phyloP scores from a whole-genome alignment of 2,329 filamentous ascomycete species.

The Talaromyces sp. region DNA sequence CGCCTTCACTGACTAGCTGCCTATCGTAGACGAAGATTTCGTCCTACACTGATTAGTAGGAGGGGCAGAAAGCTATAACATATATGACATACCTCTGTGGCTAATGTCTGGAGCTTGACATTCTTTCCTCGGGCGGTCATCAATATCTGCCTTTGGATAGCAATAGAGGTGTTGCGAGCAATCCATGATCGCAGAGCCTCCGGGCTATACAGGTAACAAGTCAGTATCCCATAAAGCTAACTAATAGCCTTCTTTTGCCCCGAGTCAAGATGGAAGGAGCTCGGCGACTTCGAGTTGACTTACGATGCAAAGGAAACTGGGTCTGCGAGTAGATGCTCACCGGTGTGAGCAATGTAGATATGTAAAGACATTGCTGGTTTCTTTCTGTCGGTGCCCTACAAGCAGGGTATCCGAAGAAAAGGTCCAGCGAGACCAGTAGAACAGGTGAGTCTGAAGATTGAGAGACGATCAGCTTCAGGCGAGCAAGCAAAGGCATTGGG shows the following conservation, averaged over 20 bases:
- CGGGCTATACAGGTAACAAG: slow-evolving; percentile 52
- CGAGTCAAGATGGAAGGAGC: not conserved
- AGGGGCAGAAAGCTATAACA: not conserved
- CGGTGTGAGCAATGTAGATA: slow-evolving; percentile 89
- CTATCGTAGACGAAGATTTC: slow-evolving; percentile 94
- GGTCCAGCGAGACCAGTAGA: slow-evolving; percentile 11
- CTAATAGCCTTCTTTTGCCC: not conserved
- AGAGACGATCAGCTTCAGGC: not conserved
- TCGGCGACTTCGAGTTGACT: slow-evolving; percentile 30
- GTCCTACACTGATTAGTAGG: slow-evolving; percentile 50
- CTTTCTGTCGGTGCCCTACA: slow-evolving; percentile 29
- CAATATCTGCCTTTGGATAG: slow-evolving; percentile 74
- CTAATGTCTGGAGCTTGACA: slow-evolving; percentile 73
- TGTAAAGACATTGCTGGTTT: slow-evolving; percentile 72
- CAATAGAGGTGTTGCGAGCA: slow-evolving; percentile 68
- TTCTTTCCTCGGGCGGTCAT: slow-evolving; percentile 82
- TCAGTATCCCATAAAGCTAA: slow-evolving; percentile 7
- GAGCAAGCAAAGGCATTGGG: not conserved
- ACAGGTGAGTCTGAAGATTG: not conserved
- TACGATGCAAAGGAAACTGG: slow-evolving; percentile 71
- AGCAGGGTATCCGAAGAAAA: slow-evolving; percentile 19
- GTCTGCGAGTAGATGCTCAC: slow-evolving; percentile 78
- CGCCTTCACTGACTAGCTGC: slow-evolving; percentile 55
- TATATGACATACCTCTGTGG: slow-evolving; percentile 64
- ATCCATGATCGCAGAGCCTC: slow-evolving; percentile 85